Base-by-base conservation (phyloP, 352 stramenopile genomes). In the Saprolegnia diclina region DNA sequence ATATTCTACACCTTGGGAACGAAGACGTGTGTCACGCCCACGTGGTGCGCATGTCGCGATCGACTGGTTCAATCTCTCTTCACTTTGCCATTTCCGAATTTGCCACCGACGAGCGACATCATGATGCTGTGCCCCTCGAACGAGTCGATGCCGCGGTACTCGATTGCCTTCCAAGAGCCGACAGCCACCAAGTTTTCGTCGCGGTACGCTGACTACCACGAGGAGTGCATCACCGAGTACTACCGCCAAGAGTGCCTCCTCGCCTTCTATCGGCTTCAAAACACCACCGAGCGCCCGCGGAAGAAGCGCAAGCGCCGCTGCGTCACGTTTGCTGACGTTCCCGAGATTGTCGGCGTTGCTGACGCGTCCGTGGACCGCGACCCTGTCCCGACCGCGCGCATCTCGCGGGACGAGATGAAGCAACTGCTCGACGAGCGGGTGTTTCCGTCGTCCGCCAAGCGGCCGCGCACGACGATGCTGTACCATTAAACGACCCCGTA, bases 231-330 rank as follows among this genome's bases (percentile, higher is more conserved):
- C 26, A 67, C 61, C 11, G 61, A 67, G 21, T 67, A 67, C 32
- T 67, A 67, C 48, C 61, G 61, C 44, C 61, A 67, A 56, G 61
- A 67, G 32, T 67, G 61, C 48, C 48, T 67, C 13, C 18, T 67
- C 6, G 61, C 61, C 14, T 67, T 54, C 37, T 67, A 67, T 29
- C 18, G 10, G 1, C 45, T 52, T 35, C 40, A 52, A 42, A 56
- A 42, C 24, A 18, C 5, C 18, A 16, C 18, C 42, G 54, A 38
- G 22, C 22, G 29, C 3, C 59, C 35, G 21, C 42, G 18, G 21
- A 57, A 38, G 62, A 55, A 54, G 63, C 63, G 42, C 48, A 21
- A 52, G 21, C 16, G 57, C 19, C 57, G 57, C 9, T 18, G 29
- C 13, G 57, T 65, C 9, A 52, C 57, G 13, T 65, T 65, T 22